These are phyloP conservation scores for Arachis hypogaea DNA, from an alignment of 306 rosid species.

Conservation along the genomic window DNA sequence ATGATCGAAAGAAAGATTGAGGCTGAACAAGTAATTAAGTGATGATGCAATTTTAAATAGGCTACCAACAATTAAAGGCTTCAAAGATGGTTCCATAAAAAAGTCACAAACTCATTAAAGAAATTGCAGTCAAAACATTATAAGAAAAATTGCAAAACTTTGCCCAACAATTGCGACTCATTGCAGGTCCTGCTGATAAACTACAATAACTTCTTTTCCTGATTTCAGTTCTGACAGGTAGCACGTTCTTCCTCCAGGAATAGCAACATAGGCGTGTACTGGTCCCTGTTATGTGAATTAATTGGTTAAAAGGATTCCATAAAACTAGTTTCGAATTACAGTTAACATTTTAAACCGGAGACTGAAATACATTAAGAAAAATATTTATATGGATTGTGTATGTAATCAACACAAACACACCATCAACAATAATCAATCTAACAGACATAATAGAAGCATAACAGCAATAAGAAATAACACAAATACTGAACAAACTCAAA, in stretches of 20 bases:
- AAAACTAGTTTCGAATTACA: too few species aligned
- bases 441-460: too few species aligned
- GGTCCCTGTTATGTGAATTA: constrained; percentile 54
- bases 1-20: not conserved
- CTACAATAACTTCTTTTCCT: constrained; percentile 84
- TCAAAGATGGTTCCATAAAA: not conserved
- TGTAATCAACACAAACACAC: too few species aligned
- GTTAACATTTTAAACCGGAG: too few species aligned
- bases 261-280: constrained; percentile 81
- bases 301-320: too few species aligned
- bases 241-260: constrained; percentile 85
- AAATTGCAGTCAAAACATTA: constrained; percentile 2
- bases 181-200: constrained; percentile 75
- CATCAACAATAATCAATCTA: too few species aligned
- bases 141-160: constrained; percentile 53
- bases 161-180: constrained; percentile 83
- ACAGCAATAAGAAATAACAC: too few species aligned
- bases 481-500: too few species aligned
- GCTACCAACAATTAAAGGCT: not conserved
- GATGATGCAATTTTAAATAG: not conserved
- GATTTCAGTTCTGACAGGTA: constrained; percentile 83
- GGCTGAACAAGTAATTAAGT: not conserved
- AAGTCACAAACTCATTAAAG: constrained; percentile 10
- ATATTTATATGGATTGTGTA: too few species aligned
- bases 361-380: too few species aligned